Evolutionary conservation across 2,329 filamentous ascomycete species (phyloP), one percentile per base, ranked within the genome.

Genomic region (Claviceps monticola): DNA sequence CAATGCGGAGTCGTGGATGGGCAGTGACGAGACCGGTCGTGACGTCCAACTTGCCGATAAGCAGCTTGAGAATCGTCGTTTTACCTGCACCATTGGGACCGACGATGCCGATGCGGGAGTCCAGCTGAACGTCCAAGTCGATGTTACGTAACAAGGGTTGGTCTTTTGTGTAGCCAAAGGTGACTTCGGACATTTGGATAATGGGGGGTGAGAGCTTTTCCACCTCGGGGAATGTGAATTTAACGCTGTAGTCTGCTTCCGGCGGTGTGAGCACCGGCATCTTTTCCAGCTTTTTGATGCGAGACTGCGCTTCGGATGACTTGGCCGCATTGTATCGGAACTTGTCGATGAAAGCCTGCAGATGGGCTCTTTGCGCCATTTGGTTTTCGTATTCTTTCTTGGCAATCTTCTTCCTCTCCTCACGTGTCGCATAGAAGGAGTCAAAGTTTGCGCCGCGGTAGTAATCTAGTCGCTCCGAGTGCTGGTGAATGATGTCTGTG

Each of bases 271-370:
- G 78, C 1, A 95, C 74, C 1, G 94, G 93, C 88, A 98, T 96
- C 64, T 86, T 88, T 69, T 98, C 94, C 56, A 98, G 75, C 67
- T 98, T 98, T 78, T 98, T 98, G 79, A 98, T 97, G 63, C 93
- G 84, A 1, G 91, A 97, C 66, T 98, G 93, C 1, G 93, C 93
- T 74, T 98, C 93, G 8, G 91, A 95, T 1, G 93, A 96, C 69
- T 98, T 98, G 63, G 91, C 93, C 29, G 93, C 93, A 65, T 98
- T 98, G 78, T 98, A 98, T 50, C 93, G 83, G 78, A 98, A 98
- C 72, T 98, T 98, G 78, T 98, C 93, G 71, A 98, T 98, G 70
- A 98, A 98, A 29, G 88, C 84, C 73, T 98, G 93, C 56, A 98
- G 72, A 74, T 98, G 93, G 36, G 89, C 88, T 60, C 93, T 80